phyloP scores from a whole-genome alignment of 2,329 filamentous ascomycete genomes.

The Aureobasidium musti region DNA sequence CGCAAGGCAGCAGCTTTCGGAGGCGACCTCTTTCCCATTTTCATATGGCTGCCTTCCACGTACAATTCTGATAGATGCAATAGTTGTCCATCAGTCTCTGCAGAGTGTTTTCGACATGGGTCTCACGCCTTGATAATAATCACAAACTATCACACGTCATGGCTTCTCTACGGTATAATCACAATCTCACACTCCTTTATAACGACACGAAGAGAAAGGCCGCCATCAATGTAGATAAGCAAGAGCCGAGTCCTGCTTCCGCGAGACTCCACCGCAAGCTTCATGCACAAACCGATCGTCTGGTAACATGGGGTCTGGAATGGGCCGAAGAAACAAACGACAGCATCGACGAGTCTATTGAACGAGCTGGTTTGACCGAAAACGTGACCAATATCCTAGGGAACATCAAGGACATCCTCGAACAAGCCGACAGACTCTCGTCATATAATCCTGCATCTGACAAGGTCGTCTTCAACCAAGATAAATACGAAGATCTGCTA shows the following conservation, averaged over 20 bases:
- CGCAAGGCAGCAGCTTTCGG: conserved; percentile 28
- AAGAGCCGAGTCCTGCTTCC: conserved; percentile 66
- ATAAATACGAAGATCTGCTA: conserved; percentile 73
- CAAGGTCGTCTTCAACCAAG: conserved; percentile 61
- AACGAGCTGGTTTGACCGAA: conserved; percentile 69
- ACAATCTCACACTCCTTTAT: conserved; percentile 67
- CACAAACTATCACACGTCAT: not conserved
- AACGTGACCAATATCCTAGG: conserved; percentile 76
- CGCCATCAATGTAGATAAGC: conserved; percentile 61
- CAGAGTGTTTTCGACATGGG: conserved; percentile 12
- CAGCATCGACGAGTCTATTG: conserved; percentile 70
- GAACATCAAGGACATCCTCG: conserved; percentile 77
- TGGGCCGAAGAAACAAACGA: conserved; percentile 66
- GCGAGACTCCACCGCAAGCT: conserved; percentile 73
- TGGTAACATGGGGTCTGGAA: conserved; percentile 77
- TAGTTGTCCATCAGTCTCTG: conserved; percentile 4
- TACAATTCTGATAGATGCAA: conserved; percentile 9
- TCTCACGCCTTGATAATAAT: not conserved
- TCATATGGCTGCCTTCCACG: conserved; percentile 27
- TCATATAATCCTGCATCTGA: conserved; percentile 43
- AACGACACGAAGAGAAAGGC: conserved; percentile 75
- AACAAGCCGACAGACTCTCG: conserved; percentile 74
- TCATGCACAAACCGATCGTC: conserved; percentile 75
- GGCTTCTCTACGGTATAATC: conserved; percentile 22
- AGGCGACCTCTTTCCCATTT: conserved; percentile 8